These are phyloP conservation scores for Fraxinus latifolia DNA, from an alignment of 305 asterid genomes.

Conservation along the genomic window DNA sequence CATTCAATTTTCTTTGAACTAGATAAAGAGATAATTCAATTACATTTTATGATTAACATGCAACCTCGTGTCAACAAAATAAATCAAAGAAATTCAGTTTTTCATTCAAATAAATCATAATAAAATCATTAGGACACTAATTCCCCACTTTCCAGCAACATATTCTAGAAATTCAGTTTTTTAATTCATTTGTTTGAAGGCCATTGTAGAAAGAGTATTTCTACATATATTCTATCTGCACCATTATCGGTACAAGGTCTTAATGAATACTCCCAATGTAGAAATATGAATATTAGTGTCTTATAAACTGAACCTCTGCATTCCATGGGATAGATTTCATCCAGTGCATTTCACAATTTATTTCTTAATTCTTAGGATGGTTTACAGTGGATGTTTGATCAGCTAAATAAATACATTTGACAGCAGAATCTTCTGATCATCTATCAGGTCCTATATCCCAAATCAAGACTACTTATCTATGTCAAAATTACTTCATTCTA, in stretches of 20 bases:
- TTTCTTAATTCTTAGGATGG: not conserved
- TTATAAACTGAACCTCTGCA: not conserved
- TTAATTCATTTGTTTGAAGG: not conserved
- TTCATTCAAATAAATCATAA: not conserved
- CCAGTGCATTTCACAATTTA: not conserved
- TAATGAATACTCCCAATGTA: slow-evolving; percentile 8
- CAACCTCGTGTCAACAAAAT: not conserved
- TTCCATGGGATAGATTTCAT: not conserved
- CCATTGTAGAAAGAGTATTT: not conserved
- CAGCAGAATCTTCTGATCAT: slow-evolving; percentile 2
- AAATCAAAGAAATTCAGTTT: not conserved
- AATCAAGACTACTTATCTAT: not conserved
- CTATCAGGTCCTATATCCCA: not conserved
- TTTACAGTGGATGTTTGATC: not conserved
- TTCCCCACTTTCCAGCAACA: not conserved
- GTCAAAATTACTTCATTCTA: not conserved
- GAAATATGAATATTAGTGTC: not conserved
- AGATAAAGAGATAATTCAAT: not conserved
- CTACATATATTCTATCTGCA: not conserved
- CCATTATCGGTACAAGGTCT: not conserved
- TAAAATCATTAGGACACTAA: not conserved
- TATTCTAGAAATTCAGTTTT: not conserved
- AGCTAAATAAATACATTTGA: not conserved
- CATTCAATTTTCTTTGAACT: not conserved
- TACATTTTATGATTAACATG: not conserved